Conservation (phyloP, 2,329 filamentous ascomycete species). For the Aspergillus tamarii region DNA sequence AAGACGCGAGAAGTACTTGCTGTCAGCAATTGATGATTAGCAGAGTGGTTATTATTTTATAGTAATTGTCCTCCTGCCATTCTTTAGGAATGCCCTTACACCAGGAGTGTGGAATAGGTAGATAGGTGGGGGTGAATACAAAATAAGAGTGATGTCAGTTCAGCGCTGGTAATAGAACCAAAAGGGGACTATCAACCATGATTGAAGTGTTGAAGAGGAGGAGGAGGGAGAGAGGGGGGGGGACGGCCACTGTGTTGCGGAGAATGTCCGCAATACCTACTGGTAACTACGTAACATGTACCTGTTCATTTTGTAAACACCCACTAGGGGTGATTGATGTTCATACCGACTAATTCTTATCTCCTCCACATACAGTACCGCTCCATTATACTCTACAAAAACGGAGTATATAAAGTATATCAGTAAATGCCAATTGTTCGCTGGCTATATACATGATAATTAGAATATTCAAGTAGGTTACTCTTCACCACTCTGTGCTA, state of each 20-base stretch:
- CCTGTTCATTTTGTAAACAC: too few relatives aligned
- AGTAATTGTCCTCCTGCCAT: background rate
- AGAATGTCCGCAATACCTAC: background rate
- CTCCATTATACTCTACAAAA: too few relatives aligned
- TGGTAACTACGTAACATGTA: too few relatives aligned
- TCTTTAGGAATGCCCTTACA: background rate
- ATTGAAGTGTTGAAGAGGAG: background rate
- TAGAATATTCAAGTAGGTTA: background rate
- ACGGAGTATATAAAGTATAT: background rate
- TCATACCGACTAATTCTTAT: too few relatives aligned
- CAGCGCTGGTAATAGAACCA: background rate
- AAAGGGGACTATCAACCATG: background rate
- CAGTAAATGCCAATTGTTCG: background rate
- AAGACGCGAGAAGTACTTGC: background rate
- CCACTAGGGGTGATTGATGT: background rate
- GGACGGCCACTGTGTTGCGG: background rate
- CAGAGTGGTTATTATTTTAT: background rate
- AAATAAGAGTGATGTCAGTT: background rate
- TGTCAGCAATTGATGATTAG: background rate
- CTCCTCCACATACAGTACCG: too few relatives aligned
- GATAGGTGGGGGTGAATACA: background rate
- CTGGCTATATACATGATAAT: background rate
- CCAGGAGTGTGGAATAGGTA: background rate
- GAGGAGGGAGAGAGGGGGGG: too few relatives aligned
- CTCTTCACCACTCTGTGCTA: background rate